phyloP scores from a whole-genome alignment of 1,284 basidiomycete genomes.

The Bothia castanella region DNA sequence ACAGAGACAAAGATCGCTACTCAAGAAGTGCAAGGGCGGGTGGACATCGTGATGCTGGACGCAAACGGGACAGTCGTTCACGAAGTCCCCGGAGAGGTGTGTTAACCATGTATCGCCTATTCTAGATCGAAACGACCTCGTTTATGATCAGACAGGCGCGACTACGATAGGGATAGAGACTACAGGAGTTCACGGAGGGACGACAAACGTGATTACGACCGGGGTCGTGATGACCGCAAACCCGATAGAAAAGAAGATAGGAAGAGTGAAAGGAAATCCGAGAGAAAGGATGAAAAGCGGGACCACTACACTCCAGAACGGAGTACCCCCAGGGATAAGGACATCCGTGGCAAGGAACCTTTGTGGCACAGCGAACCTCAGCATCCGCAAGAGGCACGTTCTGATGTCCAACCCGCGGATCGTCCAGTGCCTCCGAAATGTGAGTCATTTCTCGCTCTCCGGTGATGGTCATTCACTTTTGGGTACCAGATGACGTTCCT shows the following conservation, averaged over 20 bases:
- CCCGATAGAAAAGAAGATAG: conserved; percentile 35
- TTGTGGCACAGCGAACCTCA: conserved; percentile 23
- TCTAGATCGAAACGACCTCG: neutral
- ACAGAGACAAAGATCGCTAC: conserved; percentile 32
- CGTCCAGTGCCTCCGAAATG: conserved; percentile 21
- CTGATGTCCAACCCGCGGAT: conserved; percentile 21
- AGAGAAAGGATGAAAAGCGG: conserved; percentile 23
- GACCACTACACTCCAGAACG: conserved; percentile 24
- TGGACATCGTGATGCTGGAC: conserved; percentile 43
- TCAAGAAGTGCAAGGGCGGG: conserved; percentile 35
- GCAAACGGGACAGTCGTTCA: conserved; percentile 59
- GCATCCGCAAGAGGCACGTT: conserved; percentile 19
- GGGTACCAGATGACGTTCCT: conserved; percentile 10
- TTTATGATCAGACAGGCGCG: conserved; percentile 30
- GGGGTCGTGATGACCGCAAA: conserved; percentile 39
- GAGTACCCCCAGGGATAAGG: conserved; percentile 25
- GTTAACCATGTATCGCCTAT: neutral
- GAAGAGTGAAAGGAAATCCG: conserved; percentile 24
- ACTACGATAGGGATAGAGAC: conserved; percentile 33
- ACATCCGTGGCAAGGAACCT: conserved; percentile 21
- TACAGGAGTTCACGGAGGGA: conserved; percentile 40
- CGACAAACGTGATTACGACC: conserved; percentile 36
- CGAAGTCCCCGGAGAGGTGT: conserved; percentile 58
- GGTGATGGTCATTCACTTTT: conserved; percentile 3
- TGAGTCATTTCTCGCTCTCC: conserved; percentile 17